phyloP scores from a whole-genome alignment of 2,329 filamentous ascomycete genomes.

The Macrophomina tecta region DNA sequence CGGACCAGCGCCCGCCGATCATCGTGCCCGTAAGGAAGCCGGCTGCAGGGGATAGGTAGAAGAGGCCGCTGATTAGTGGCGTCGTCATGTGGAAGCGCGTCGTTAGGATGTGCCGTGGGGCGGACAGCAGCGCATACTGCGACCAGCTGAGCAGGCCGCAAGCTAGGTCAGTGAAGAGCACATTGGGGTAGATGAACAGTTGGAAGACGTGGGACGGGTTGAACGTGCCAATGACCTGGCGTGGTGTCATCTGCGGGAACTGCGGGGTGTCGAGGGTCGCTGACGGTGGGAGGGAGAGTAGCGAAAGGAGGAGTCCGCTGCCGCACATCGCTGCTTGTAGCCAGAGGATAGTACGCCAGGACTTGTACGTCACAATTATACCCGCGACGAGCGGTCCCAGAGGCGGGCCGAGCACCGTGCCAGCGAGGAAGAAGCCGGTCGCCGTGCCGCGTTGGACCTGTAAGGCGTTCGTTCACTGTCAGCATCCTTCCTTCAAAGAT shows the following conservation, averaged over 20 bases:
- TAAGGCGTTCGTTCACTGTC: neutral
- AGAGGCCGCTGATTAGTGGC: slow-evolving; percentile 32
- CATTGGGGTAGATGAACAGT: slow-evolving; percentile 35
- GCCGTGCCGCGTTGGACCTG: slow-evolving; percentile 51
- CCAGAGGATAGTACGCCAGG: slow-evolving; percentile 43
- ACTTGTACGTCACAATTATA: slow-evolving; percentile 40
- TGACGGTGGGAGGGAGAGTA: slow-evolving; percentile 34
- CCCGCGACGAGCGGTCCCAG: slow-evolving; percentile 44
- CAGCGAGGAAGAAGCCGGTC: slow-evolving; percentile 52
- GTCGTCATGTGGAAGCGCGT: slow-evolving; percentile 33
- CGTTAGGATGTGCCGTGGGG: slow-evolving; percentile 32
- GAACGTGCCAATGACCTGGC: slow-evolving; percentile 30
- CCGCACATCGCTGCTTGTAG: slow-evolving; percentile 42
- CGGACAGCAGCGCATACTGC: slow-evolving; percentile 33
- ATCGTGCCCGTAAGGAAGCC: slow-evolving; percentile 35
- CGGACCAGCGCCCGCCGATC: slow-evolving; percentile 33
- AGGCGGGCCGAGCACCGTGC: slow-evolving; percentile 51
- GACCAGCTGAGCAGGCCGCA: slow-evolving; percentile 35
- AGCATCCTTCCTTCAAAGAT: neutral
- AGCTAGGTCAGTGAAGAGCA: slow-evolving; percentile 35
- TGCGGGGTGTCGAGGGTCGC: neutral
- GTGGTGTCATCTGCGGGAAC: neutral
- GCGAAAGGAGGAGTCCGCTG: slow-evolving; percentile 36
- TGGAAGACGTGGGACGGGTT: slow-evolving; percentile 35
- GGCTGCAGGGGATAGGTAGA: slow-evolving; percentile 34